Conservation (phyloP, 805 yeast species). For the Candida oleophila region DNA sequence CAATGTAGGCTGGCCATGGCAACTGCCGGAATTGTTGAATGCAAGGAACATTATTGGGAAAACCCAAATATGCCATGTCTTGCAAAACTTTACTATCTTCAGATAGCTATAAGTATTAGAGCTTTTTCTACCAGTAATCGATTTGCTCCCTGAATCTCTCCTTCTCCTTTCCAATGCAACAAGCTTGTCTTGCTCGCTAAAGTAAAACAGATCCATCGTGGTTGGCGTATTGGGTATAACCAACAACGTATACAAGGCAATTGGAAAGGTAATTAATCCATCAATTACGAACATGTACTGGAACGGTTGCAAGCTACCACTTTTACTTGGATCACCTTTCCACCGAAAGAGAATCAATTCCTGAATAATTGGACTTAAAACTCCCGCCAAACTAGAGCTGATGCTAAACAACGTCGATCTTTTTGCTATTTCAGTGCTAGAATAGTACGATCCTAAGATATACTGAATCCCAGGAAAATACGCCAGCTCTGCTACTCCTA, state of each 20-base stretch:
- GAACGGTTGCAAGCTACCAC: slow-evolving; percentile 28
- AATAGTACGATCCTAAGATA: slow-evolving; percentile 32
- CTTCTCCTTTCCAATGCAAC: slow-evolving; percentile 20
- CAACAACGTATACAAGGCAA: slow-evolving; percentile 42
- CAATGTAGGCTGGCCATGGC: slow-evolving; percentile 39
- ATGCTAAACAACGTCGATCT: slow-evolving; percentile 34
- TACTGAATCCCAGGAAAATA: slow-evolving; percentile 26
- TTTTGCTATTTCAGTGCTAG: slow-evolving; percentile 32
- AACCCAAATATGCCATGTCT: slow-evolving; percentile 21
- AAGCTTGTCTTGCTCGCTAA: slow-evolving; percentile 38
- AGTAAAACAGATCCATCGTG: slow-evolving; percentile 42
- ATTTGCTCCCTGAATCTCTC: neutral
- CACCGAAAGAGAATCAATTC: slow-evolving; percentile 12
- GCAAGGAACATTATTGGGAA: slow-evolving; percentile 32
- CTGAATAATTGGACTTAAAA: slow-evolving; percentile 39
- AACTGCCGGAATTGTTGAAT: slow-evolving; percentile 36
- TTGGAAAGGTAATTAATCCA: slow-evolving; percentile 34
- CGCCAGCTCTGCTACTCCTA: slow-evolving; percentile 24
- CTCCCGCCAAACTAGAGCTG: slow-evolving; percentile 32
- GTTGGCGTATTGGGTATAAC: slow-evolving; percentile 49
- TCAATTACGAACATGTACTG: slow-evolving; percentile 50
- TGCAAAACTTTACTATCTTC: slow-evolving; percentile 14
- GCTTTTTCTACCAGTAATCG: slow-evolving; percentile 8
- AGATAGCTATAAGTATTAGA: slow-evolving; percentile 14
- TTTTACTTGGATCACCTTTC: slow-evolving; percentile 9